Evolutionary conservation across 495 filamentous ascomycete genomes (phyloP), one percentile per base, ranked within the genome.

Genomic region (Podospora pseudocomata): DNA sequence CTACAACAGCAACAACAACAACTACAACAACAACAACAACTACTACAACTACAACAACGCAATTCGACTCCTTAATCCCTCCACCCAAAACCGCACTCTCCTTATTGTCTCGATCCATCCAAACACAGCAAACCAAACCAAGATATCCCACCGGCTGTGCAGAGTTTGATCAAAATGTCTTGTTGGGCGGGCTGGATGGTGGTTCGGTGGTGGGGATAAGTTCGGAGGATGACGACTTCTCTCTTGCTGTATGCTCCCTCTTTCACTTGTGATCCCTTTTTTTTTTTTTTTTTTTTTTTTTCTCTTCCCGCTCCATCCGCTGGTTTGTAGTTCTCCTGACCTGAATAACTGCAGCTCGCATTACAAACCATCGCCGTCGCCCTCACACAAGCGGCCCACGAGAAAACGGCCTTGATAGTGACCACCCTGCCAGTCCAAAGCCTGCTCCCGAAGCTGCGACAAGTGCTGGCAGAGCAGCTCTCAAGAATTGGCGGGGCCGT

Each of bases 161-260:
- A 13, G 82, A 80, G 57, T 71, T 87, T 30, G 84, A 87, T 72
- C 74, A 80, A 3, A 53, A 77, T 20, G 72, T 84, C 13, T 72
- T 86, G 18, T 67, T 79, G 16, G 80, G 78, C 19, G 83, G 84
- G 15, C 72, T 84, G 4, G 78, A 83, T 71, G 70, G 79, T 15
- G 85, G 84, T 0, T 67, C 72, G n/a, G 80, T 87, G 0, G 79
- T 84, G 0, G 85, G 84, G 0, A 65, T 86, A 49, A 87, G 83
- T 39, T 67, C 76, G 0, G 82, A 85, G 71, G 78, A 77, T 9
- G 77, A 72, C 13, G 78, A 76, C 18, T 57, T 80, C 15, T 80
- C 77, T 4, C 56, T 81, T 16, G 57, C 78, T 72, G 80, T 83
- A 65, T 72, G 81, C 76, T 15, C 59, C 27, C 55, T 70, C 61